Conservation (phyloP, 305 asterid species). For the Rubia peregrina region DNA sequence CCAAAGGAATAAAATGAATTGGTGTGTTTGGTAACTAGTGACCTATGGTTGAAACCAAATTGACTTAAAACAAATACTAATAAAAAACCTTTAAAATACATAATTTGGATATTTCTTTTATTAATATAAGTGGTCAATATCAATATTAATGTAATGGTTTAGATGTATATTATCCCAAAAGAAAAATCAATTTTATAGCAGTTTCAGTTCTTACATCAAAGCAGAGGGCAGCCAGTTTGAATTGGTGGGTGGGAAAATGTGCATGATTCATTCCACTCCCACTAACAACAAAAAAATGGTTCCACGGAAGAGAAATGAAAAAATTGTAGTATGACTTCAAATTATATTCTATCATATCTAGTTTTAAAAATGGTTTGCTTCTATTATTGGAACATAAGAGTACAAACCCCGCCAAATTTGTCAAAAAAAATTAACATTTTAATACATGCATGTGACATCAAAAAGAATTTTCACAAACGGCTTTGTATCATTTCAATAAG, state of each 20-base stretch:
- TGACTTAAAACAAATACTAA: not conserved
- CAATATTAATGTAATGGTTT: too few relatives aligned
- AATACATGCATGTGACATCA: not conserved
- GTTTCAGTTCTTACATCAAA: not conserved
- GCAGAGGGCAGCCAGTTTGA: not conserved
- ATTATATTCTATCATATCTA: not conserved
- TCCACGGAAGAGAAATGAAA: not conserved
- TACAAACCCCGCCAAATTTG: not conserved
- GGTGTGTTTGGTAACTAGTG: slow-evolving; percentile 9
- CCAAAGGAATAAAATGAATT: not conserved
- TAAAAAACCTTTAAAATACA: not conserved
- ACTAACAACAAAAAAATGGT: not conserved
- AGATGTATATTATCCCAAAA: too few relatives aligned
- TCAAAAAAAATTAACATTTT: not conserved
- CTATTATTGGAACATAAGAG: not conserved
- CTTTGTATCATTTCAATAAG: not conserved
- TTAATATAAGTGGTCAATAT: not conserved
- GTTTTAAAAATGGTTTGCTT: too few relatives aligned
- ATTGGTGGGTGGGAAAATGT: not conserved
- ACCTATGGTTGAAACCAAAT: not conserved
- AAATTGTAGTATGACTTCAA: not conserved
- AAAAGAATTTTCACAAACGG: not conserved
- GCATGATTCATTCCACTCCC: not conserved
- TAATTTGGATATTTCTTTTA: too few relatives aligned
- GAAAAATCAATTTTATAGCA: not conserved